Evolutionary conservation across 2,329 filamentous ascomycete species (phyloP).

Genomic region (Aspergillus pseudoviridinutans): DNA sequence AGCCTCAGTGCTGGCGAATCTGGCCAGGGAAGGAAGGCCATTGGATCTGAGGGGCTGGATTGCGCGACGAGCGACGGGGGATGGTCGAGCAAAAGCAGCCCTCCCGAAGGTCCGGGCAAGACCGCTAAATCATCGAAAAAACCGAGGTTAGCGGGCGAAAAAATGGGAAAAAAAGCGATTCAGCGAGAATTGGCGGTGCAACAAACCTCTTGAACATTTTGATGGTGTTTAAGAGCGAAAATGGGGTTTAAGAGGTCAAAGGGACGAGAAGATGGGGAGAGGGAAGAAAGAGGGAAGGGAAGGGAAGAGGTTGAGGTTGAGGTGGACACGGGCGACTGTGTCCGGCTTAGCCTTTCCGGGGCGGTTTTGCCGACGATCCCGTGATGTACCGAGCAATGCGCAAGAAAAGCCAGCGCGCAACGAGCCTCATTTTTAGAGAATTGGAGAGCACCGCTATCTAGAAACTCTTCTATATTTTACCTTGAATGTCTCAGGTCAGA

Average conservation of each 20-base stretch:
- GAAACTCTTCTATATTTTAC: neutral
- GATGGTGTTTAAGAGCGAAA: conserved; percentile 45
- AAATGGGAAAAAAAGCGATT: conserved; percentile 14
- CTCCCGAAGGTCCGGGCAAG: conserved; percentile 63
- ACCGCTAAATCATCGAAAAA: conserved; percentile 48
- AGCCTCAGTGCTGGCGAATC: conserved; percentile 59
- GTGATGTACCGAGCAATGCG: conserved; percentile 36
- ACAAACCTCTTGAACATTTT: conserved; percentile 62
- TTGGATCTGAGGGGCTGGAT: conserved; percentile 56
- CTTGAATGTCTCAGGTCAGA: neutral
- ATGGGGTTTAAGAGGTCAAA: conserved; percentile 33
- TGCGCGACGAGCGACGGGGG: conserved; percentile 51
- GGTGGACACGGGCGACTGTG: conserved; percentile 28
- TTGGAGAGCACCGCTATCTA: neutral
- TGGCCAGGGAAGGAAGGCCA: conserved; percentile 57
- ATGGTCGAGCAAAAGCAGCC: conserved; percentile 55
- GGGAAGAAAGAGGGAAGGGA: conserved; percentile 29
- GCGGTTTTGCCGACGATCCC: conserved; percentile 42
- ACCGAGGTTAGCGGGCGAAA: conserved; percentile 7
- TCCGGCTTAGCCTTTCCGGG: conserved; percentile 38
- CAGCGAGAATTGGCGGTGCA: conserved; percentile 15
- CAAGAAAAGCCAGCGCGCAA: neutral
- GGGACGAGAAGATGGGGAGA: conserved; percentile 31
- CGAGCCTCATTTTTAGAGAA: neutral
- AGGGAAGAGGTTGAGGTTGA: conserved; percentile 27